Conservation (phyloP, 768 basidiomycete genomes). For the Chalciporus sphaerocephalus region DNA sequence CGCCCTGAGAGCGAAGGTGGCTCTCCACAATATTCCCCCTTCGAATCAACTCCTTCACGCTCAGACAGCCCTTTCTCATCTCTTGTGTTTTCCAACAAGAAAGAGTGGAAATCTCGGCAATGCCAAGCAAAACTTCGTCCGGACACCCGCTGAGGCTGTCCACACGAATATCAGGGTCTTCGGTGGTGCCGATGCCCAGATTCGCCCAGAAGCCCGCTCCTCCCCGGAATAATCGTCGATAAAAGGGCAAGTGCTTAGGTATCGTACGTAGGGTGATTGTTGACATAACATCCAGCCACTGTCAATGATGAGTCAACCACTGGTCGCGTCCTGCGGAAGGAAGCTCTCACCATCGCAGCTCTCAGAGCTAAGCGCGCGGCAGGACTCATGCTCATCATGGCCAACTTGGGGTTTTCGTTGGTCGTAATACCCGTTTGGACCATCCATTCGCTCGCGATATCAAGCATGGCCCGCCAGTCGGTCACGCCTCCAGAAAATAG, state of each 20-base stretch:
- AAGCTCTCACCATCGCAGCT: constrained; percentile 60
- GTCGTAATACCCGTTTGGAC: constrained; percentile 56
- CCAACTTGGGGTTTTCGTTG: constrained; percentile 61
- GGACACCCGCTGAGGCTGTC: constrained; percentile 72
- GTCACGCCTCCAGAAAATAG: constrained; percentile 62
- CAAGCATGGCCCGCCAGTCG: constrained; percentile 68
- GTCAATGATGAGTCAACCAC: constrained; percentile 18
- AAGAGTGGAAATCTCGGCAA: constrained; percentile 70
- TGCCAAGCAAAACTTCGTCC: constrained; percentile 69
- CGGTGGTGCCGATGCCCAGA: constrained; percentile 26
- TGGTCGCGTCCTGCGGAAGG: not conserved
- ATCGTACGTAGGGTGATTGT: constrained; percentile 56
- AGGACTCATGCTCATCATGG: constrained; percentile 51
- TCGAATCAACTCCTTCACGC: constrained; percentile 68
- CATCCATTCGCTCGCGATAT: constrained; percentile 74
- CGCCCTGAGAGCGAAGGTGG: constrained; percentile 46
- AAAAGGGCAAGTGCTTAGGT: constrained; percentile 62
- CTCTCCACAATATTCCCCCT: constrained; percentile 72
- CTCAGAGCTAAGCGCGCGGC: constrained; percentile 60
- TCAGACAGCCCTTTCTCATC: constrained; percentile 59
- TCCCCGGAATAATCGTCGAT: constrained; percentile 60
- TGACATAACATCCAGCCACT: constrained; percentile 81
- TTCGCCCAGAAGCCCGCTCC: constrained; percentile 44
- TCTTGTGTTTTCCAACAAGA: constrained; percentile 72
- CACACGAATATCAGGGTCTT: constrained; percentile 52